Evolutionary conservation across 768 basidiomycete genomes (phyloP).

Genomic region (Mycena galopus): DNA sequence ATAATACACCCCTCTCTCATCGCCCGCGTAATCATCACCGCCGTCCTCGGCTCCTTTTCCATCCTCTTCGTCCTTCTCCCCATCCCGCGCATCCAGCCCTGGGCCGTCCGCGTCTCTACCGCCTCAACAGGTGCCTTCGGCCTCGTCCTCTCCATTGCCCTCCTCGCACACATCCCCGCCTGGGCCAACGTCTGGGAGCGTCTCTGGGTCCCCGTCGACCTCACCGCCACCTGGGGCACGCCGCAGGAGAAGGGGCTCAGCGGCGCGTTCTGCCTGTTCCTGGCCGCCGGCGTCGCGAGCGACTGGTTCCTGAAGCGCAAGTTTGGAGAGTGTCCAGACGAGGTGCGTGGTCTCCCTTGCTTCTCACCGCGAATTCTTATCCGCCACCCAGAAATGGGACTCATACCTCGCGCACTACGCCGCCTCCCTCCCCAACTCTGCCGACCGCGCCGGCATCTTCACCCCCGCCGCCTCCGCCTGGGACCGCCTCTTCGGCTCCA

Average conservation of each 20-base stretch:
- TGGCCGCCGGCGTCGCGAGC: slow-evolving; percentile 56
- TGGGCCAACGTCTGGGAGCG: slow-evolving; percentile 78
- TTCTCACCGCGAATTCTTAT: not conserved
- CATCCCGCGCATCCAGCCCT: slow-evolving; percentile 58
- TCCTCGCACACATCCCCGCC: slow-evolving; percentile 61
- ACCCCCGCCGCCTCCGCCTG: slow-evolving; percentile 66
- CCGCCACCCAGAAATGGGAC: slow-evolving; percentile 72
- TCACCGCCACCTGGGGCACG: slow-evolving; percentile 63
- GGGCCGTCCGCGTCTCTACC: slow-evolving; percentile 62
- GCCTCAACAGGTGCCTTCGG: slow-evolving; percentile 72
- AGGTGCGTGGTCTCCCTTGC: slow-evolving; percentile 55
- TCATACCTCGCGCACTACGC: slow-evolving; percentile 72
- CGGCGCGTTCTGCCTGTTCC: slow-evolving; percentile 67
- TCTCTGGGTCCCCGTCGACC: slow-evolving; percentile 62
- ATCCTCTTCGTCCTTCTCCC: slow-evolving; percentile 60
- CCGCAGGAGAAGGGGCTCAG: slow-evolving; percentile 69
- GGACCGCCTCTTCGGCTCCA: slow-evolving; percentile 57
- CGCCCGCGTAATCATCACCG: slow-evolving; percentile 40
- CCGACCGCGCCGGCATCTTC: slow-evolving; percentile 71
- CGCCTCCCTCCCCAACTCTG: slow-evolving; percentile 63
- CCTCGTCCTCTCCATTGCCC: slow-evolving; percentile 63
- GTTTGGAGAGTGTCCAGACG: slow-evolving; percentile 78
- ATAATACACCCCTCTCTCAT: slow-evolving; percentile 50
- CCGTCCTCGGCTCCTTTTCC: slow-evolving; percentile 53
- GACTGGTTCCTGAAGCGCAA: slow-evolving; percentile 70